Evolutionary conservation across 208 protist genomes (phyloP).

Genomic region (Trypanosoma melophagium): DNA sequence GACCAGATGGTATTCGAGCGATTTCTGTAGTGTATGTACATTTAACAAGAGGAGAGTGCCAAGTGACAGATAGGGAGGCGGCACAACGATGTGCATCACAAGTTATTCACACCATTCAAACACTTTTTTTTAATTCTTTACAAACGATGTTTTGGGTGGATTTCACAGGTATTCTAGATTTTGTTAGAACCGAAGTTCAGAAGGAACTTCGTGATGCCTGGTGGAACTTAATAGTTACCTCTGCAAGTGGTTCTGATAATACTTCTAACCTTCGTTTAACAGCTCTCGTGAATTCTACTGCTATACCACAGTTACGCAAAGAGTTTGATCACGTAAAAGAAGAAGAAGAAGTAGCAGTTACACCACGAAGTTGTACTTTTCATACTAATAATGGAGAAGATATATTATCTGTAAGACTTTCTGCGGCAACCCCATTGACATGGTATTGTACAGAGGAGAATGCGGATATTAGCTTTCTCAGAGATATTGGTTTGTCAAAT

Average conservation of each 20-base stretch:
- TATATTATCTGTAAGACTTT: background rate
- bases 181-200: background rate
- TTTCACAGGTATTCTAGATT: conserved; percentile 25
- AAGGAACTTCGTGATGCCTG: conserved; percentile 18
- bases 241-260: background rate
- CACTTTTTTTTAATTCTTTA: conserved; percentile 3
- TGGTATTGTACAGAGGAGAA: background rate
- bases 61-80: conserved; percentile 5
- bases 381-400: background rate
- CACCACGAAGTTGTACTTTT: background rate
- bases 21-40: conserved; percentile 28
- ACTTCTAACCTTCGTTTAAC: background rate
- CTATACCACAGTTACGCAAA: background rate
- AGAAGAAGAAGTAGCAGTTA: background rate
- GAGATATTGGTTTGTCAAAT: background rate
- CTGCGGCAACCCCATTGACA: background rate
- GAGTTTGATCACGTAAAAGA: background rate
- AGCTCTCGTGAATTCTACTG: conserved; percentile 11
- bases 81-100: conserved; percentile 14
- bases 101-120: conserved; percentile 11
- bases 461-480: background rate
- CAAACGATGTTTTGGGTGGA: conserved; percentile 21
- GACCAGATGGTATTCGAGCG: background rate
- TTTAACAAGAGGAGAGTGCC: background rate
- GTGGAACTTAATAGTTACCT: conserved; percentile 13